Conservation (phyloP, 805 yeast genomes). For the Candida sonorensis region DNA sequence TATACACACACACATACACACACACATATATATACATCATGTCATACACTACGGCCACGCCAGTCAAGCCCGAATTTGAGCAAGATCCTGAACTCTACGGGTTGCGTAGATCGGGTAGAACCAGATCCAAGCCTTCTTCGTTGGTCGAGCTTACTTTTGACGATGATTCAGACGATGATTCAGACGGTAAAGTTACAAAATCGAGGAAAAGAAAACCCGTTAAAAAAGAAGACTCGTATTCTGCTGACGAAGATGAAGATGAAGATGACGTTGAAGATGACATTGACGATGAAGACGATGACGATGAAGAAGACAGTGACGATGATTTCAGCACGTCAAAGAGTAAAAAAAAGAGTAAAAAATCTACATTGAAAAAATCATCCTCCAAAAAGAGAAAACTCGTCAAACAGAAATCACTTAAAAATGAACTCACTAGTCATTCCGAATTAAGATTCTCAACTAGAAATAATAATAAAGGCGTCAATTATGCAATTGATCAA, state of each 20-base stretch:
- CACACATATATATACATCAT: too few species aligned
- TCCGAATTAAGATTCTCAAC: conserved; percentile 71
- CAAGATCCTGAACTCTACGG: conserved; percentile 81
- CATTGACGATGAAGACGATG: conserved; percentile 19
- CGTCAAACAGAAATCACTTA: background rate
- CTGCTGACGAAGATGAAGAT: conserved; percentile 20
- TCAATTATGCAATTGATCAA: conserved; percentile 71
- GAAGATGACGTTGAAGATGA: conserved; percentile 25
- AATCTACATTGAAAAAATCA: background rate
- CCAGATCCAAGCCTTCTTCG: conserved; percentile 33
- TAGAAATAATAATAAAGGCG: conserved; percentile 53
- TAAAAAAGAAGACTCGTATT: conserved; percentile 16
- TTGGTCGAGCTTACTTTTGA: too few species aligned
- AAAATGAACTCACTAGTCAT: conserved; percentile 8
- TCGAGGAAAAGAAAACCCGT: conserved; percentile 11
- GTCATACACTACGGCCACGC: conserved; percentile 12
- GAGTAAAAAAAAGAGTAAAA: background rate
- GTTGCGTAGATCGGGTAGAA: conserved; percentile 66
- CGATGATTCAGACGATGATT: conserved; percentile 23
- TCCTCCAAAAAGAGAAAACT: conserved; percentile 2
- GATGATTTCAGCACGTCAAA: conserved; percentile 23
- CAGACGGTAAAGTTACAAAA: conserved; percentile 6
- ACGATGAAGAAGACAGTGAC: conserved; percentile 22
- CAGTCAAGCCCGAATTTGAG: conserved; percentile 38
- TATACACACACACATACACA: too few species aligned